These are phyloP conservation scores for Hortiboletus rubellus DNA, from an alignment of 1,284 basidiomycete genomes.

Conservation along the genomic window DNA sequence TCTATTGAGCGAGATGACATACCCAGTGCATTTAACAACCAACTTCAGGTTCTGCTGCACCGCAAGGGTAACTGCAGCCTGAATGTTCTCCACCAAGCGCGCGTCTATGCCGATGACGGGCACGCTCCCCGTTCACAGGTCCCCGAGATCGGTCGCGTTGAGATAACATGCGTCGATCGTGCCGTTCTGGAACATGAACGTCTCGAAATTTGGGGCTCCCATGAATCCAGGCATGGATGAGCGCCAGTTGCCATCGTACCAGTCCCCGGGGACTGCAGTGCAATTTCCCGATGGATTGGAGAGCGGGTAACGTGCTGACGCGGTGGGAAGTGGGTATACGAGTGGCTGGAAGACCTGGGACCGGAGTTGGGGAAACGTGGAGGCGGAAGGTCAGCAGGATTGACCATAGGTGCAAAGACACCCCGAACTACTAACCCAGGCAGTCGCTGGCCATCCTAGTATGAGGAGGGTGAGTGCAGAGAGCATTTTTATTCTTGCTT, in stretches of 20 bases:
- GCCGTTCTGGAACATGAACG: conserved; percentile 30
- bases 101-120: conserved; percentile 28
- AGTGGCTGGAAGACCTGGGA: conserved; percentile 33
- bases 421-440: neutral
- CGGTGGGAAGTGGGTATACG: conserved; percentile 27
- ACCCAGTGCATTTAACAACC: conserved; percentile 53
- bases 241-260: conserved; percentile 40
- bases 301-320: conserved; percentile 29
- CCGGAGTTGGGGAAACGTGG: conserved; percentile 37
- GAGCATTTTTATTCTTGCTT: conserved; percentile 3
- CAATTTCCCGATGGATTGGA: conserved; percentile 23
- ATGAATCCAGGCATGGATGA: conserved; percentile 42
- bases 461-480: neutral
- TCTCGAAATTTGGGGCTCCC: conserved; percentile 44
- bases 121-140: conserved; percentile 17
- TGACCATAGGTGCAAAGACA: conserved; percentile 18
- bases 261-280: conserved; percentile 31
- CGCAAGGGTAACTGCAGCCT: conserved; percentile 35
- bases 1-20: conserved; percentile 5
- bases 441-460: neutral
- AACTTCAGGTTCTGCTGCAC: conserved; percentile 19
- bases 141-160: conserved; percentile 14
- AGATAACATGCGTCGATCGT: conserved; percentile 21
- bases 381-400: conserved; percentile 43
- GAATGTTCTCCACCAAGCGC: conserved; percentile 38